Percentiles rank a stretch among this genome's conserved stretches.
Evolutionary conservation across 179 eudicot species (phyloP).

Genomic region (Sideroxylon spinosum): DNA sequence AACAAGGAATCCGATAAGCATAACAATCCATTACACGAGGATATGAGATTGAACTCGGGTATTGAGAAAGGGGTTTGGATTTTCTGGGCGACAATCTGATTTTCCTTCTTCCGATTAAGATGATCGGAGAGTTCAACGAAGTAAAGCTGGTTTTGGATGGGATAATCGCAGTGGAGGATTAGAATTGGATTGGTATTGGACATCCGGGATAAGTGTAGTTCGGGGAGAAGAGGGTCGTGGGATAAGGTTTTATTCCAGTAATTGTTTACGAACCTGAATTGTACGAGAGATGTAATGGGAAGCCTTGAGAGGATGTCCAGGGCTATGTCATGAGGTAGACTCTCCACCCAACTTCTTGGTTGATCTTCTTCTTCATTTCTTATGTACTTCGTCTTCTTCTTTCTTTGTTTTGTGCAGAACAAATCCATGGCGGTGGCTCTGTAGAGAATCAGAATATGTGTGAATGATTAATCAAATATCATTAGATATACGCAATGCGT

Average conservation of each 20-base stretch:
- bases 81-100: constrained; percentile 5
- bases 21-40: constrained; percentile 30
- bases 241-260: constrained; percentile 16
- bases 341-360: neutral
- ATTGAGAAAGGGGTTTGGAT: constrained; percentile 19
- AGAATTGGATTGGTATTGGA: neutral
- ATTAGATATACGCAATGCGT: too few species aligned
- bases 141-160: neutral
- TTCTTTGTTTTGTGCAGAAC: too few species aligned
- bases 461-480: too few species aligned
- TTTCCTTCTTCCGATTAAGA: neutral
- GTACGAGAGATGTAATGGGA: constrained; percentile 21
- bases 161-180: neutral
- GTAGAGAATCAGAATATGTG: too few species aligned
- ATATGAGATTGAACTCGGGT: constrained; percentile 19
- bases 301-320: constrained; percentile 26
- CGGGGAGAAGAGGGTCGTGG: constrained; percentile 15
- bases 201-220: neutral
- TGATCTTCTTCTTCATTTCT: too few species aligned
- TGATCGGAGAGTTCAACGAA: neutral
- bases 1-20: constrained; percentile 20
- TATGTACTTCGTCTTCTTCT: too few species aligned
- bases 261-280: constrained; percentile 20
- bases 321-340: constrained; percentile 18
- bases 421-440: too few species aligned